Evolutionary conservation across 1,139 yeast genomes (phyloP).

Genomic region (Yamadazyma mexicana): DNA sequence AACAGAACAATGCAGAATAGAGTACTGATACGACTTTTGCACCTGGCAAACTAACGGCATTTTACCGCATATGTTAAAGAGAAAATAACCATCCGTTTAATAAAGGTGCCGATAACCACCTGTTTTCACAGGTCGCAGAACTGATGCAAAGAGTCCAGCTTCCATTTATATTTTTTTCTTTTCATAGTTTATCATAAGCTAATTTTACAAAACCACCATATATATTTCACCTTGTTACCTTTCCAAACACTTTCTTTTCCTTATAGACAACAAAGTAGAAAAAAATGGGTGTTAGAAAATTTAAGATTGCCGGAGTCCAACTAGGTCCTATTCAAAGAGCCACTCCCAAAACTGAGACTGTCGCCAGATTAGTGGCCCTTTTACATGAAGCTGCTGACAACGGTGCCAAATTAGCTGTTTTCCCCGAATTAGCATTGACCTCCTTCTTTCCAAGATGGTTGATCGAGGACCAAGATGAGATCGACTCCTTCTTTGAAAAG

Average conservation of each 20-base stretch:
- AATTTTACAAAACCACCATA: too few species aligned
- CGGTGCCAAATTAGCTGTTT: conserved; percentile 23
- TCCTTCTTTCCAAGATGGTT: conserved; percentile 26
- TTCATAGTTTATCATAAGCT: too few species aligned
- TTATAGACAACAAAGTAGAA: too few species aligned
- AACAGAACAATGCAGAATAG: not conserved
- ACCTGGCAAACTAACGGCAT: too few species aligned
- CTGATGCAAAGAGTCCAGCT: too few species aligned
- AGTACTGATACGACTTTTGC: too few species aligned
- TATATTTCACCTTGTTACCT: not conserved
- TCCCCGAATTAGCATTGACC: conserved; percentile 26
- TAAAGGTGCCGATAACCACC: too few species aligned
- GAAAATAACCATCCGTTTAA: too few species aligned
- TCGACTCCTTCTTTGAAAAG: conserved; percentile 30
- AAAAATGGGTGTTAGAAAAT: conserved; percentile 11
- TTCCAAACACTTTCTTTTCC: too few species aligned
- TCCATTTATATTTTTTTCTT: too few species aligned
- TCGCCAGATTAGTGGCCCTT: conserved; percentile 23
- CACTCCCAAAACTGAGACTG: conserved; percentile 25
- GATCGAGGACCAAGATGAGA: conserved; percentile 28
- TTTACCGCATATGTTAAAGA: too few species aligned
- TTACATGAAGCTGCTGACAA: conserved; percentile 20
- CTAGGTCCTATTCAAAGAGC: conserved; percentile 18
- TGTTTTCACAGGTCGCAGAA: too few species aligned
- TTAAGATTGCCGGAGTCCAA: conserved; percentile 15